These are phyloP conservation scores for Mucor piriformis DNA, from an alignment of 371 early-diverging fungal species.

Conservation along the genomic window DNA sequence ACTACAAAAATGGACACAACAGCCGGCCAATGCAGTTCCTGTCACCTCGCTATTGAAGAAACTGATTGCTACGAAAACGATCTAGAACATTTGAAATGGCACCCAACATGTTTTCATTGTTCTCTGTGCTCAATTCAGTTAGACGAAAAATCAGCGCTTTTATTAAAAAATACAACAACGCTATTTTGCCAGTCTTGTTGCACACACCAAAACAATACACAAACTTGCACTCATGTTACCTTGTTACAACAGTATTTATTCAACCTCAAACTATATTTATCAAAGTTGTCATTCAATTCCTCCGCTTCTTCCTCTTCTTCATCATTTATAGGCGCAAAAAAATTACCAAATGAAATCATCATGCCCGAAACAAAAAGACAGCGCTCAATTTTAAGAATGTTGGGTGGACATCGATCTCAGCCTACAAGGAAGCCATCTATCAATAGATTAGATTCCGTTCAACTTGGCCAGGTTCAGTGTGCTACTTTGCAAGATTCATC, in stretches of 20 bases:
- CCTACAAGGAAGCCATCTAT: background rate
- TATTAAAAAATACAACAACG: background rate
- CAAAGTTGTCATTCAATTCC: background rate
- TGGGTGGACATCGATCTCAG: background rate
- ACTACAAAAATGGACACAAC: background rate
- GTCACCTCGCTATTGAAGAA: slow-evolving; percentile 8
- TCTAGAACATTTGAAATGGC: slow-evolving; percentile 55
- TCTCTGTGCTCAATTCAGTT: slow-evolving; percentile 54
- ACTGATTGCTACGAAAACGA: slow-evolving; percentile 6
- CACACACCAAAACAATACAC: background rate
- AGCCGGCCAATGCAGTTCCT: background rate
- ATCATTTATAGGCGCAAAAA: slow-evolving; percentile 2
- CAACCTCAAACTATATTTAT: background rate
- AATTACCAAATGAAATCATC: slow-evolving; percentile 2
- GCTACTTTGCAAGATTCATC: slow-evolving; percentile 1
- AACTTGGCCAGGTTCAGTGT: slow-evolving; percentile 13
- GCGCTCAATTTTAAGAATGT: slow-evolving; percentile 5
- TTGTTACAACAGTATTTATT: background rate
- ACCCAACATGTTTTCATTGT: slow-evolving; percentile 79
- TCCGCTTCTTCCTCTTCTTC: background rate
- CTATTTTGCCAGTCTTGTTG: slow-evolving; percentile 15
- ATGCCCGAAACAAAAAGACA: slow-evolving; percentile 16
- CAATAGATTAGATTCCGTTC: background rate
- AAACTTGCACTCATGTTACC: slow-evolving; percentile 4
- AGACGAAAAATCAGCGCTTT: slow-evolving; percentile 18